Evolutionary conservation across 768 basidiomycete genomes (phyloP), one percentile per base, ranked within the genome.

Genomic region (Crepidotus variabilis): DNA sequence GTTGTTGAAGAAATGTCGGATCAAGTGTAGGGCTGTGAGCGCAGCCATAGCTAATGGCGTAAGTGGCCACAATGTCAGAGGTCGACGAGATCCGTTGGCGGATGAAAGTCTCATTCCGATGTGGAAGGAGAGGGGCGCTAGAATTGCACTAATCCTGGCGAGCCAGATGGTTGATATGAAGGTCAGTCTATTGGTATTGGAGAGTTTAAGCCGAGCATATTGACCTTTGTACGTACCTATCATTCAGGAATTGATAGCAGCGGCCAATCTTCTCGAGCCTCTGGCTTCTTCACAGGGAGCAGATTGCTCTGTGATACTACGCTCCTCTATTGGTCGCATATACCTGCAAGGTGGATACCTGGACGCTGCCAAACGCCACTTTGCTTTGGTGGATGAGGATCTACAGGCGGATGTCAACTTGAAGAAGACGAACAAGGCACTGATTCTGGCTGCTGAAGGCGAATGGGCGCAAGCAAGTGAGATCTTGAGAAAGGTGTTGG

Each of bases 131-230:
- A 82, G 91, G 55, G 85, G 85, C 2, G 81, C 87, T 14, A 75
- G 92, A 50, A 72, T 93, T n/a, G 83, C 79, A 53, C 67, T 94
- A 54, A 91, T 92, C 58, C 79, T 92, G 48, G 90, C 90, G 1
- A 88, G 87, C 34, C 90, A 93, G 70, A 71, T 93, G 65, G 75
- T 90, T 52, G 92, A 94, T 70, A 90, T 92, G 85, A 90, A 90
- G 77, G 90, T 88, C 47, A 20, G 72, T 55, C 2, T 18, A 13
- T 35, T 18, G 16, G 14, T 2, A 24, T 32, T 10, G 23, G 10
- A 23, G 28, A 28, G 28, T 28, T 28, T 24, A 22, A 13, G 20
- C 35, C 14, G 1, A 24, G 7, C 21, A 23, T 36, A 22, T 9
- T 14, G 24, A 48, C 18, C 16, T 10, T 6, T 13, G 14, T 13